Base-by-base conservation (phyloP, 2,329 filamentous ascomycete species). In the Colletotrichum kahawae region DNA sequence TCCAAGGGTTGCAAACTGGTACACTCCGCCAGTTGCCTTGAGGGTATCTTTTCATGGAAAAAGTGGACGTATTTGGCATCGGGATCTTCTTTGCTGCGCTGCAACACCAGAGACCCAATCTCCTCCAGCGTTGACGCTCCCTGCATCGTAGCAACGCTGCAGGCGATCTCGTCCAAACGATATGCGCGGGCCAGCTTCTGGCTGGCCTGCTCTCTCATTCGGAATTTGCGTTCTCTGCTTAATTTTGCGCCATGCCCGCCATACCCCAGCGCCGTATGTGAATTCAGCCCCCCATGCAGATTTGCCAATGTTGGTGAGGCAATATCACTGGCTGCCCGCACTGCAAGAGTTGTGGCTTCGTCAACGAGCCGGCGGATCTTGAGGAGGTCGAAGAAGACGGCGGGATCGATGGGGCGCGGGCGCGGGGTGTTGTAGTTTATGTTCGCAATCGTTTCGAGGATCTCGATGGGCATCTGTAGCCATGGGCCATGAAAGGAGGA, bases 11-110 rank as follows among this genome's bases (percentile, higher is more conserved):
- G 85, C 71, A 96, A 83, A 76, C 91, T 93, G 10, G 94, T 96
- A 79, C 90, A 92, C 79, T 95, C 91, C 43, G 92, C 93, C 82
- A 97, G 86, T 81, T 93, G 92, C 56, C 93, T 87, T 54, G 92
- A 94, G 2, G 94, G 93, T 31, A 97, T 96, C 89, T 96, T 97
- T 84, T 97, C 94, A 84, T 96, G 94, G 83, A 97, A 97, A 85
- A 96, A 97, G 82, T 97, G 94, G n/a, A 97, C 95, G 81, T 97
- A 97, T 83, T 93, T 94, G 33, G 94, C 95, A 80, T 97, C 94
- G 57, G 88, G 84, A 80, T 95, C 92, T 66, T 88, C 82, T n/a
- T 91, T 88, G 75, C 91, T 92, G 76, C 94, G 89, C 82, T 94
- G 92, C 76, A 97, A 84, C 36, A 97, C 95, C 76, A 93, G 87